Base-by-base conservation (phyloP, 805 yeast genomes). In the Candida peoriensis region DNA sequence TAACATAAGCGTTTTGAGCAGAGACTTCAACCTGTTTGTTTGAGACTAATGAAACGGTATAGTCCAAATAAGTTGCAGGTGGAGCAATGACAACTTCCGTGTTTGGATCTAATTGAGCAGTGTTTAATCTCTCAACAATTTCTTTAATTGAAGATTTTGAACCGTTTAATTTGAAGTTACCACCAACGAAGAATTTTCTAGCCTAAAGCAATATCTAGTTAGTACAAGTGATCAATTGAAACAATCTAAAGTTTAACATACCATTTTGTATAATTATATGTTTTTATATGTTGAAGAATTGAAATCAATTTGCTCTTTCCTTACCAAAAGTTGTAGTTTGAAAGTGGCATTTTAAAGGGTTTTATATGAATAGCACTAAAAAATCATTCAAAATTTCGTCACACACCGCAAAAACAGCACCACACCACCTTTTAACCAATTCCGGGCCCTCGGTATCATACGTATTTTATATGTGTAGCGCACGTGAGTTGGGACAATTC, bases 91-190 rank as follows among this genome's bases (percentile, higher is more conserved):
- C 98, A 50, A 93, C 96, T 70, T 90, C 93, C 41, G 84, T 90
- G 57, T 80, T 70, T 34, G 74, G 56, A 47, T 94, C 84, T 50
- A 93, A 70, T 33, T 76, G 70, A 48, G 94, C 82, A 36, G 66
- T 61, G 76, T 90, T 90, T 60, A 93, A 76, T 69, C 78, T 71
- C 47, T 78, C 89, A 45, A 90, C 81, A 60, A 93, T 89, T 52
- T 76, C 68, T 63, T 78, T 76, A 65, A 93, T 84, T 54, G 93
- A 82, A 55, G 74, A 76, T 68, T 80, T 81, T 60, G 95, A 70
- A 62, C 98, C 98, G 77, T 93, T 93, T 86, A 93, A 81, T 70
- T 93, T 93, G 78, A 93, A 90, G 88, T 93, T 93, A 60, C 98
- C 98, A 56, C 98, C 98, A 60, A 93, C 96, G 66, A 93, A 89